phyloP scores from a whole-genome alignment of 2,329 filamentous ascomycete genomes.

The Fusarium paranaense region DNA sequence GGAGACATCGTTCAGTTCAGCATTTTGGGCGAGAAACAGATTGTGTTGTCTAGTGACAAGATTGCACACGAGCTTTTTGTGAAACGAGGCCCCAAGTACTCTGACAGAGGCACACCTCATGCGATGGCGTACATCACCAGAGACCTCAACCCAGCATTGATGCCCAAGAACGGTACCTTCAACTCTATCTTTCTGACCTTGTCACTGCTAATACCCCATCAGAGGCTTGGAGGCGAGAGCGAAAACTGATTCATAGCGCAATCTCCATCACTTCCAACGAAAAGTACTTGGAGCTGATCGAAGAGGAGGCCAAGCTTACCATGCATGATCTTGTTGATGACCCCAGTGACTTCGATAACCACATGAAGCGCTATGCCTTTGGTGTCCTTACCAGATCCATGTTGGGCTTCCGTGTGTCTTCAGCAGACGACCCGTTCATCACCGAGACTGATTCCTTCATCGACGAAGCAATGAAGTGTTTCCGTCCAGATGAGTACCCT shows the following conservation, averaged over 20 bases:
- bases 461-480: not conserved
- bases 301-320: not conserved
- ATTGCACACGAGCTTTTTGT: not conserved
- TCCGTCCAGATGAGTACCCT: slow-evolving; percentile 2
- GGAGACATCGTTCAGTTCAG: slow-evolving; percentile 7
- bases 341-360: not conserved
- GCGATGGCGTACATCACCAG: not conserved
- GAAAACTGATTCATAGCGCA: slow-evolving; percentile 2
- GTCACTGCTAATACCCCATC: not conserved
- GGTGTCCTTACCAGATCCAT: slow-evolving; percentile 1
- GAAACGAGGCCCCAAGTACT: slow-evolving; percentile 1
- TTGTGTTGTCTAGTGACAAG: not conserved
- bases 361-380: slow-evolving; percentile 2
- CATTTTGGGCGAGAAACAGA: slow-evolving; percentile 7
- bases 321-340: not conserved
- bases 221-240: slow-evolving; percentile 6
- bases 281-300: not conserved
- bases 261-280: not conserved
- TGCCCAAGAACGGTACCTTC: not conserved
- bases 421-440: slow-evolving; percentile 3
- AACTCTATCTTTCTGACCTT: too few species aligned
- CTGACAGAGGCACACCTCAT: not conserved
- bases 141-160: not conserved
- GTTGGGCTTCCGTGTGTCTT: not conserved
- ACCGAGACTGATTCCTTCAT: not conserved